Evolutionary conservation across 768 basidiomycete species (phyloP), one percentile per base, ranked within the genome.

Genomic region (Termitomyces sp.): DNA sequence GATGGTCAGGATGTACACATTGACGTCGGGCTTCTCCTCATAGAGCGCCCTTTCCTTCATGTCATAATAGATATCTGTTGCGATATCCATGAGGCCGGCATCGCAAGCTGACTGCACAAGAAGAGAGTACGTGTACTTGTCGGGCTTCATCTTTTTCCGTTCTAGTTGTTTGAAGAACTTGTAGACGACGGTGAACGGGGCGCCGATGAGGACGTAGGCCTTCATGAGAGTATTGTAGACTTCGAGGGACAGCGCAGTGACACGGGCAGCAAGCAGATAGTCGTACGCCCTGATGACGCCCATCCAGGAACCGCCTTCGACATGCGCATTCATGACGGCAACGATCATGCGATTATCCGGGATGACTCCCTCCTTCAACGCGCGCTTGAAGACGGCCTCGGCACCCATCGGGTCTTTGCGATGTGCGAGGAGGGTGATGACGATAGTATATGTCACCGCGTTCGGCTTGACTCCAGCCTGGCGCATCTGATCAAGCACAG

Each of bases 81-180:
- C 93, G 8, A 80, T 67, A 12, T 74, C 71, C 78, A 94, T 82
- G 54, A 78, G 66, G 5, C 84, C 81, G 17, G 83, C 74, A 63
- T 94, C 89, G 65, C 89, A 88, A 11, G 94, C 89, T 0, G 89
- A 87, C 66, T 91, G 89, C 37, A 94, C 83, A 49, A 93, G 73
- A 46, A 89, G 73, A 1, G 87, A 77, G 67, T 87, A 96, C 0
- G 89, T 85, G 62, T 79, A 76, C 5, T 63, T 68, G 60, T 87
- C 80, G 0, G 91, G 88, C 40, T 75, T 74, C 15, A 87, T 66
- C 3, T 79, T 78, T 7, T 74, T 66, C 38, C 71, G 64, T 55
- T 74, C 69, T 55, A 92, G 71, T 53, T 75, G 78, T 44, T 76
- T 72, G 70, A 94, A 93, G 37, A 91, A 65, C 4, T 73, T 68